Percentiles rank a stretch among this genome's conserved stretches.
Conservation (phyloP, 345 rosid species). For the Capsella bursapastoris region DNA sequence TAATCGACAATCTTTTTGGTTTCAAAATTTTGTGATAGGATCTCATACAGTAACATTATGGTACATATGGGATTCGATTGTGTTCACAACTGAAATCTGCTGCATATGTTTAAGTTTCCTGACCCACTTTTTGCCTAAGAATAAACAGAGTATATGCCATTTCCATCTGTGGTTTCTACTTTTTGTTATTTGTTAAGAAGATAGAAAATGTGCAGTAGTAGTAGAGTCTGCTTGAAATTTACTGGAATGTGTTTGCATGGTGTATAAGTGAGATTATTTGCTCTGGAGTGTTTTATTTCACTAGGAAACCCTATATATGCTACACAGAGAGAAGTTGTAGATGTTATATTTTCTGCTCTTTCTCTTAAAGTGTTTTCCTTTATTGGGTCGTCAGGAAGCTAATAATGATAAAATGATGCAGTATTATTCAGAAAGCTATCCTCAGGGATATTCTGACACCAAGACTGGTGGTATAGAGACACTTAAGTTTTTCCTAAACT, state of each 20-base stretch:
- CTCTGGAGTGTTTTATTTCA: constrained; percentile 5
- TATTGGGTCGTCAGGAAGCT: constrained; percentile 40
- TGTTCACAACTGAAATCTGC: constrained; percentile 16
- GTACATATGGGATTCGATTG: not conserved
- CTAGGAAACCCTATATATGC: not conserved
- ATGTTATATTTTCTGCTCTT: constrained; percentile 16
- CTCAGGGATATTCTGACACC: constrained; percentile 51
- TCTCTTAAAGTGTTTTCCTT: constrained; percentile 25
- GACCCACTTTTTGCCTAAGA: constrained; percentile 20
- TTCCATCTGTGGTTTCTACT: not conserved
- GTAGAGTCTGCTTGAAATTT: constrained; percentile 8
- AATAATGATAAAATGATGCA: constrained; percentile 49
- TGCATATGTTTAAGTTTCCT: constrained; percentile 8
- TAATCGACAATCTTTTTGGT: constrained; percentile 9
- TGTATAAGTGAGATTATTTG: constrained; percentile 16
- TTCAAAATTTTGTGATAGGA: constrained; percentile 18
- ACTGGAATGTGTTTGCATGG: constrained; percentile 26
- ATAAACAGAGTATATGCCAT: not conserved
- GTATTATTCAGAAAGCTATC: constrained; percentile 62
- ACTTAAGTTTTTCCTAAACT: constrained; percentile 75
- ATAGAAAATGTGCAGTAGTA: constrained; percentile 10
- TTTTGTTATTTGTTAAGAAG: constrained; percentile 9
- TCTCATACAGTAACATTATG: not conserved
- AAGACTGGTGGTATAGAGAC: constrained; percentile 66
- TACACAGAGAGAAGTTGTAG: constrained; percentile 21